These are phyloP conservation scores for Fusarium sp. DNA, from an alignment of 2,329 filamentous ascomycete species.

Conservation along the genomic window DNA sequence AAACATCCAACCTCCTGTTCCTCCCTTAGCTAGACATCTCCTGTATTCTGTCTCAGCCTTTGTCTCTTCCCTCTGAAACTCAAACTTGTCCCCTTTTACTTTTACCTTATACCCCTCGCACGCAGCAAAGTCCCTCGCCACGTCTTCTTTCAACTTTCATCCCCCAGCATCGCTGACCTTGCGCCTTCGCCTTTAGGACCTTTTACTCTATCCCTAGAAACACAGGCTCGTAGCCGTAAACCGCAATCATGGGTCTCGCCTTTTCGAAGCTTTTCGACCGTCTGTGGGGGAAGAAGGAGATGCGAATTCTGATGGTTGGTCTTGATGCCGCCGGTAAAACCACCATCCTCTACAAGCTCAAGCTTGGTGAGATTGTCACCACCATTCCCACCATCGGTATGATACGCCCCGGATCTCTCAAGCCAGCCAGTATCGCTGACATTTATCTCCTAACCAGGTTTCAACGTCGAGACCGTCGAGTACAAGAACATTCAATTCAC, in stretches of 20 bases:
- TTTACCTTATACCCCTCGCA: constrained; percentile 17
- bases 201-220: constrained; percentile 43
- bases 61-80: constrained; percentile 23
- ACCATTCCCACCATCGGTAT: constrained; percentile 98
- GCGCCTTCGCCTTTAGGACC: constrained; percentile 37
- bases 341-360: constrained; percentile 99
- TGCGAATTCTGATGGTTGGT: constrained; percentile 99
- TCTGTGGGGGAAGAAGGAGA: constrained; percentile 99
- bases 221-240: constrained; percentile 51
- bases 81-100: constrained; percentile 8
- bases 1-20: constrained; percentile 39
- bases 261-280: constrained; percentile 97
- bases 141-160: constrained; percentile 25
- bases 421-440: constrained; percentile 38
- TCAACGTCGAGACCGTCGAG: constrained; percentile 99
- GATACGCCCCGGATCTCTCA: not conserved
- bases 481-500: constrained; percentile 99
- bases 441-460: constrained; percentile 66
- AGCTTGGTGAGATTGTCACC: constrained; percentile 98
- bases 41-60: constrained; percentile 35
- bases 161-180: constrained; percentile 31
- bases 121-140: constrained; percentile 34
- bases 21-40: constrained; percentile 28
- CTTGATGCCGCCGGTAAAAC: constrained; percentile 99
- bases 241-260: constrained; percentile 93